These are phyloP conservation scores for Colletotrichum sp. DNA, from an alignment of 2,329 filamentous ascomycete species.

Conservation along the genomic window DNA sequence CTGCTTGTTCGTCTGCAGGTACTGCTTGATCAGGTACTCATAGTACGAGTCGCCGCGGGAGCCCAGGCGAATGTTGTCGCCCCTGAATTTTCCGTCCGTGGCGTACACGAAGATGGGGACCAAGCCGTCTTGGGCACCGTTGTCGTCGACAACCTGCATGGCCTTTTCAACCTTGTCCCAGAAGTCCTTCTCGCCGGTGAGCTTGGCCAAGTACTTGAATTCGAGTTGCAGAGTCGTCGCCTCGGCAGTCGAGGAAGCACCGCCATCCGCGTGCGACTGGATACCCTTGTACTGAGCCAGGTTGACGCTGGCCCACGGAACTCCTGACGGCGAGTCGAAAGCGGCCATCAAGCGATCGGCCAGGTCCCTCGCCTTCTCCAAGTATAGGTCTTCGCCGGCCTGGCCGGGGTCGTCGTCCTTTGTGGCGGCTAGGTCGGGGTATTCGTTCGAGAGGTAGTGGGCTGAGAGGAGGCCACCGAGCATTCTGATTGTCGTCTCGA, in stretches of 20 bases:
- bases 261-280: conserved; percentile 80
- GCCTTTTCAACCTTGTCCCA: conserved; percentile 93
- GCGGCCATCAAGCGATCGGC: conserved; percentile 86
- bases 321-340: conserved; percentile 84
- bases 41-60: conserved; percentile 98
- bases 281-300: conserved; percentile 78
- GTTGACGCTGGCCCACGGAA: conserved; percentile 92
- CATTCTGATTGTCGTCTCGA: conserved; percentile 98
- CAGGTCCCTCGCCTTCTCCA: conserved; percentile 94
- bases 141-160: conserved; percentile 88
- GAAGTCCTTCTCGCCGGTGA: conserved; percentile 90
- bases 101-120: conserved; percentile 92
- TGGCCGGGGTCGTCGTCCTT: conserved; percentile 73
- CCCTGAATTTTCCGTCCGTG: conserved; percentile 77
- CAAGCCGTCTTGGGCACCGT: conserved; percentile 79
- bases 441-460: conserved; percentile 89
- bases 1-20: conserved; percentile 87
- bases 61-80: conserved; percentile 86
- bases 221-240: conserved; percentile 92
- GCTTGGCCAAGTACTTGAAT: conserved; percentile 94
- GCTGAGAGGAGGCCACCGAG: conserved; percentile 90
- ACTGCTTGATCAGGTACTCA: conserved; percentile 98
- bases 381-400: conserved; percentile 86
- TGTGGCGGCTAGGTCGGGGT: conserved; percentile 79
- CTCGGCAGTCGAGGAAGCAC: conserved; percentile 93